Conservation (phyloP, 2,329 filamentous ascomycete genomes). For the Aspergillus intermedius region DNA sequence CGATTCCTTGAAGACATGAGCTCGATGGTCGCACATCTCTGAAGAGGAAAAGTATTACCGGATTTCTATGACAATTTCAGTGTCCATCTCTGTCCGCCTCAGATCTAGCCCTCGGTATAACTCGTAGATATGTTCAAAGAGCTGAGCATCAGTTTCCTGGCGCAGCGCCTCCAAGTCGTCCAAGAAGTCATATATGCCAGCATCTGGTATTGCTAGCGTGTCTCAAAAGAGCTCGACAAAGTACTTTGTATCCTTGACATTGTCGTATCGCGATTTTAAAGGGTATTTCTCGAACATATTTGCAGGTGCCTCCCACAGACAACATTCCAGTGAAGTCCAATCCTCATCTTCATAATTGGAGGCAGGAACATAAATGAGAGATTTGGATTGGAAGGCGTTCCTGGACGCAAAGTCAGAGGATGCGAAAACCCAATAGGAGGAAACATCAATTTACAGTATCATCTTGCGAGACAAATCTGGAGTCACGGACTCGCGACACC, state of each 20-base stretch:
- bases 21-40: not conserved
- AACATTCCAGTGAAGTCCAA: not conserved
- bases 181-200: not conserved
- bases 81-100: not conserved
- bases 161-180: not conserved
- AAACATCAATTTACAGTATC: not conserved
- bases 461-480: not conserved
- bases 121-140: not conserved
- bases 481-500: constrained; percentile 2
- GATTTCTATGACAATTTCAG: not conserved
- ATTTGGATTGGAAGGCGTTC: not conserved
- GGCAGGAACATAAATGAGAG: not conserved
- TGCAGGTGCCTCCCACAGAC: constrained; percentile 3
- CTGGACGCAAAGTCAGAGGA: not conserved
- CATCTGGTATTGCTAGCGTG: constrained; percentile 3
- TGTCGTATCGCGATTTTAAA: not conserved
- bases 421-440: not conserved
- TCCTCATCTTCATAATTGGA: not conserved
- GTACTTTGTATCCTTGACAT: not conserved
- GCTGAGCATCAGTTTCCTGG: not conserved
- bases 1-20: not conserved
- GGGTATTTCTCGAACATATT: constrained; percentile 1
- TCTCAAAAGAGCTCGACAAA: constrained; percentile 1
- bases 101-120: constrained; percentile 3
- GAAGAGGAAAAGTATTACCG: not conserved